phyloP scores from a whole-genome alignment of 2,329 filamentous ascomycete species.

The Trichophyton simii region DNA sequence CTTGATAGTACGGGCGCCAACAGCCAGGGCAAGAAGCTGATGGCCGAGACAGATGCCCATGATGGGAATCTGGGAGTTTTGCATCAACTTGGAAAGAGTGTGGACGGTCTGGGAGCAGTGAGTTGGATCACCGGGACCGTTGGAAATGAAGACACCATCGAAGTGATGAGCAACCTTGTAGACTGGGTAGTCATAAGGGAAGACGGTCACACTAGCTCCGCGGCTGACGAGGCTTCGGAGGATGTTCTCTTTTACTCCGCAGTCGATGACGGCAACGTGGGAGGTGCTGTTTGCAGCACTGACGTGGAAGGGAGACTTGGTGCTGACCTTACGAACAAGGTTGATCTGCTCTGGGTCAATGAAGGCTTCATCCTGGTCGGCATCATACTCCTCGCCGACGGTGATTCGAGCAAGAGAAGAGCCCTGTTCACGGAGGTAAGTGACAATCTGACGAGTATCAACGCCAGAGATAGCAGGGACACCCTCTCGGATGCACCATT shows the following conservation, averaged over 20 bases:
- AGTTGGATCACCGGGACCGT: slow-evolving; percentile 93
- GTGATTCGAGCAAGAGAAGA: slow-evolving; percentile 91
- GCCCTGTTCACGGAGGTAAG: slow-evolving; percentile 86
- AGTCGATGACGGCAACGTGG: slow-evolving; percentile 92
- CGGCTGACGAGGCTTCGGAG: slow-evolving; percentile 85
- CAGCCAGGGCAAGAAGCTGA: slow-evolving; percentile 82
- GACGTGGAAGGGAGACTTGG: slow-evolving; percentile 94
- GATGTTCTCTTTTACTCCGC: slow-evolving; percentile 99
- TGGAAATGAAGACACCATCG: slow-evolving; percentile 97
- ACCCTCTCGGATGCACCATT: slow-evolving; percentile 94
- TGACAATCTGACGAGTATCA: slow-evolving; percentile 93
- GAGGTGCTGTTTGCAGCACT: slow-evolving; percentile 69
- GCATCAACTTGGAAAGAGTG: slow-evolving; percentile 82
- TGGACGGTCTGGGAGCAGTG: slow-evolving; percentile 92
- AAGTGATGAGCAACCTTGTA: slow-evolving; percentile 98
- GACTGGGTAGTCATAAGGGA: slow-evolving; percentile 94
- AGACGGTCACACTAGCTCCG: slow-evolving; percentile 82
- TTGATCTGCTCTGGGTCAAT: slow-evolving; percentile 94
- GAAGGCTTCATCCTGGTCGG: slow-evolving; percentile 93
- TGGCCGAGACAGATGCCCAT: slow-evolving; percentile 98
- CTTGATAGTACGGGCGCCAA: slow-evolving; percentile 84
- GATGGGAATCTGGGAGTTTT: slow-evolving; percentile 77
- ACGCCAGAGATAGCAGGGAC: slow-evolving; percentile 94
- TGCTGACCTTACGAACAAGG: slow-evolving; percentile 89
- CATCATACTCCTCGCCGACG: slow-evolving; percentile 94